A percentile compares a stretch with the other conserved stretches of the same genome.
These are phyloP conservation scores for Erysimum pusillum DNA, from an alignment of 441 rosid genomes.

Conservation along the genomic window DNA sequence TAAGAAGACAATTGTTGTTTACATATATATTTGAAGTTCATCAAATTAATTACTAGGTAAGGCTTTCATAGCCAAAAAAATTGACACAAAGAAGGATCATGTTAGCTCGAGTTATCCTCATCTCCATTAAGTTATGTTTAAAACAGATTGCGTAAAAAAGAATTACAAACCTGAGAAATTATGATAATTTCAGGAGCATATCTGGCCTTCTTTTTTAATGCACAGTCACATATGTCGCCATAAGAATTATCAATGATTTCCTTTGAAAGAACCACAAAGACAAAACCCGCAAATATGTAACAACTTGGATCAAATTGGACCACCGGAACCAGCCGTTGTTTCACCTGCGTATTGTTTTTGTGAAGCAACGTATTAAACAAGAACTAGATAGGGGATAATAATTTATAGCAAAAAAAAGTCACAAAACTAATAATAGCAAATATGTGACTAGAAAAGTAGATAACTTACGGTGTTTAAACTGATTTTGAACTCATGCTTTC, in stretches of 20 bases:
- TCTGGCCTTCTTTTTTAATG: background rate
- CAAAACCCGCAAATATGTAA: slow-evolving; percentile 1
- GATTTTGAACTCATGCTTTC: background rate
- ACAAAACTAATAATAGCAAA: background rate
- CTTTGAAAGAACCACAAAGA: background rate
- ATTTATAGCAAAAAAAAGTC: background rate
- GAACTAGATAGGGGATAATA: background rate
- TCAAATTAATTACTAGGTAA: background rate
- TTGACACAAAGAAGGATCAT: background rate
- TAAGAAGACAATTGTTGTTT: background rate
- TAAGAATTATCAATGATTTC: background rate
- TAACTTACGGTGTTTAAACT: background rate
- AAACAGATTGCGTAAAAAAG: background rate
- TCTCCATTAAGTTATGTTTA: background rate
- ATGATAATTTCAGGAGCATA: background rate
- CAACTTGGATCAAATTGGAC: background rate
- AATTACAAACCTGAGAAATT: slow-evolving; percentile 9
- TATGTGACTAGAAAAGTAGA: background rate
- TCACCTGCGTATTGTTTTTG: background rate
- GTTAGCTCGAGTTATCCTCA: background rate
- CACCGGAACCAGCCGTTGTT: background rate
- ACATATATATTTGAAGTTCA: background rate
- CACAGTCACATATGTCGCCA: background rate
- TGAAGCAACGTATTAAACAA: background rate
- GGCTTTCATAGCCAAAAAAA: background rate